Evolutionary conservation across 2,329 filamentous ascomycete genomes (phyloP).

Genomic region (Iodosphaeria phyllophila): DNA sequence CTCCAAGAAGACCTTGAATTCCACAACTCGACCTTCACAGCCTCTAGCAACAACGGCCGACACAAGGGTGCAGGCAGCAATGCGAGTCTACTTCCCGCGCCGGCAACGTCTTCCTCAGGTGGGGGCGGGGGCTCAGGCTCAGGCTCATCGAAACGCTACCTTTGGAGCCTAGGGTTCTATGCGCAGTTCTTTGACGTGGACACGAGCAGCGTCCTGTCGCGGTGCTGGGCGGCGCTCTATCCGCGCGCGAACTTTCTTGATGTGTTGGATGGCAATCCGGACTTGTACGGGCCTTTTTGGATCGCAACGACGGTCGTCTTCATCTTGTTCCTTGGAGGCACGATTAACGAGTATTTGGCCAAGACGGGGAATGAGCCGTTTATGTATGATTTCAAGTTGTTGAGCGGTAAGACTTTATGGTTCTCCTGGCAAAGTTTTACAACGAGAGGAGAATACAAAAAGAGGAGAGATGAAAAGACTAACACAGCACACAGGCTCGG

Average conservation of each 20-base stretch:
- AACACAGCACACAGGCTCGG: conserved; percentile 37
- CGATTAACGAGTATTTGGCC: conserved; percentile 78
- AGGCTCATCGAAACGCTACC: conserved; percentile 53
- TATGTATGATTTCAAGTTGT: conserved; percentile 74
- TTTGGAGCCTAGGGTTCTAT: conserved; percentile 90
- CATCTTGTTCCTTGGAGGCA: conserved; percentile 87
- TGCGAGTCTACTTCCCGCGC: conserved; percentile 33
- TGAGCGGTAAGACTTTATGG: conserved; percentile 45
- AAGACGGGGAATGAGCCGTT: conserved; percentile 52
- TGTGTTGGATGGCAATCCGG: conserved; percentile 88
- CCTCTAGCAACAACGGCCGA: conserved; percentile 26
- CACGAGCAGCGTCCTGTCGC: conserved; percentile 69
- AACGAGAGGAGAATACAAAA: too few species aligned
- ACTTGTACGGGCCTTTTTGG: conserved; percentile 95
- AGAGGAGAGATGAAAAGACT: conserved; percentile 2
- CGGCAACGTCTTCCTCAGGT: conserved; percentile 29
- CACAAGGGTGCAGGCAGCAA: conserved; percentile 27
- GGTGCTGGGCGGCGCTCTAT: conserved; percentile 77
- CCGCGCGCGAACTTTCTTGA: conserved; percentile 92
- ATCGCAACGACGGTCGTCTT: conserved; percentile 95
- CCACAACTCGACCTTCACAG: conserved; percentile 76
- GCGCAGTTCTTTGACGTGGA: conserved; percentile 98
- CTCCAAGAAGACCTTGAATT: conserved; percentile 98
- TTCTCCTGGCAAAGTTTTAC: too few species aligned
- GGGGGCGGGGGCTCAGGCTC: too few species aligned